Percentiles rank a stretch among this genome's conserved stretches.
These are phyloP conservation scores for Alternaria triticimaculans DNA, from an alignment of 2,329 filamentous ascomycete genomes.

Conservation along the genomic window DNA sequence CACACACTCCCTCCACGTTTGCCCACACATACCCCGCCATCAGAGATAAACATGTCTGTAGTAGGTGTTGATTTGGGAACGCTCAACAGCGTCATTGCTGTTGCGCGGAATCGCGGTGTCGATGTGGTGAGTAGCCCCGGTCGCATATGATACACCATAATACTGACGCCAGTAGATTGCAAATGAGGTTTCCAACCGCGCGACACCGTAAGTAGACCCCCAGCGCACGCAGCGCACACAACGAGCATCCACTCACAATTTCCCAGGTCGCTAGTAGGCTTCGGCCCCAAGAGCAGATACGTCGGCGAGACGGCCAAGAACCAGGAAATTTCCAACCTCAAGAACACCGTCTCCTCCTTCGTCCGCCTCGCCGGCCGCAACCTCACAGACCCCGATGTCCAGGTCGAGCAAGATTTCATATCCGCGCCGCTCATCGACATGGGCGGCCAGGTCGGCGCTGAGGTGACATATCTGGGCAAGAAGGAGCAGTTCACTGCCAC, in stretches of 20 bases:
- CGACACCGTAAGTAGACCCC: slow-evolving; percentile 81
- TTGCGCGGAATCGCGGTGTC: slow-evolving; percentile 97
- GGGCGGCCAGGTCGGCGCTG: slow-evolving; percentile 92
- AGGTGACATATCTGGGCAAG: slow-evolving; percentile 91
- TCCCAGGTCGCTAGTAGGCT: slow-evolving; percentile 81
- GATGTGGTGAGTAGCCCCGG: slow-evolving; percentile 80
- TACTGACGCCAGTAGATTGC: slow-evolving; percentile 72
- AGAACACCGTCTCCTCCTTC: slow-evolving; percentile 94
- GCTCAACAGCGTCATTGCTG: slow-evolving; percentile 95
- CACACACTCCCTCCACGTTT: slow-evolving; percentile 16
- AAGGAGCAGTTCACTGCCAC: slow-evolving; percentile 95
- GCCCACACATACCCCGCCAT: slow-evolving; percentile 38
- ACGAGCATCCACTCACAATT: slow-evolving; percentile 16
- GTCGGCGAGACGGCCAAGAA: slow-evolving; percentile 96
- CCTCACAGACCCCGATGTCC: slow-evolving; percentile 87
- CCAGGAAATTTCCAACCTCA: slow-evolving; percentile 98
- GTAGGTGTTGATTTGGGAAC: slow-evolving; percentile 93
- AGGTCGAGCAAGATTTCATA: slow-evolving; percentile 90
- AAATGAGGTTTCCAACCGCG: slow-evolving; percentile 98
- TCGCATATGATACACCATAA: background rate
- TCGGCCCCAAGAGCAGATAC: slow-evolving; percentile 91
- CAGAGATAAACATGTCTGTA: slow-evolving; percentile 61
- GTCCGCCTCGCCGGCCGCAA: slow-evolving; percentile 91
- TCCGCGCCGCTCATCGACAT: slow-evolving; percentile 86
- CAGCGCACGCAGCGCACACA: slow-evolving; percentile 14